These are phyloP conservation scores for Triticum aestivum DNA, from an alignment of 176 grass and related monocot species.

Conservation along the genomic window DNA sequence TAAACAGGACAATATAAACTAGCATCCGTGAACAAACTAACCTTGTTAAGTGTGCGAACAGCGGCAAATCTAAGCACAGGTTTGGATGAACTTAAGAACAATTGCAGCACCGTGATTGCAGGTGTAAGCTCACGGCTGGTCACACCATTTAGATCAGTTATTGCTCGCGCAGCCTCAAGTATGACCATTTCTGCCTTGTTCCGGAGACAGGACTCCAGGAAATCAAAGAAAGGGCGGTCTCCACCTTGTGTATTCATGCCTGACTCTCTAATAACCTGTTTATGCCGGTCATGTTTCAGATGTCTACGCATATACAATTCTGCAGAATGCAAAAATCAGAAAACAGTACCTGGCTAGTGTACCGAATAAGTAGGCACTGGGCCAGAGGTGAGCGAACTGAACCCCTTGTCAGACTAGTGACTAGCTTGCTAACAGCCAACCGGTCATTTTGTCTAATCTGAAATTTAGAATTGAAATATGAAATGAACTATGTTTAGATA, in stretches of 20 bases:
- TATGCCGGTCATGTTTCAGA: slow-evolving; percentile 21
- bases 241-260: slow-evolving; percentile 65
- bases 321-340: slow-evolving; percentile 25
- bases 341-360: slow-evolving; percentile 79
- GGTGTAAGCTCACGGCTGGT: slow-evolving; percentile 91
- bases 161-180: slow-evolving; percentile 94
- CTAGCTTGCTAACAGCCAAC: slow-evolving; percentile 93
- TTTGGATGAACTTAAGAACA: slow-evolving; percentile 99
- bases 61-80: slow-evolving; percentile 97
- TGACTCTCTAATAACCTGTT: slow-evolving; percentile 93
- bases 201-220: slow-evolving; percentile 84
- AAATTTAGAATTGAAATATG: neutral
- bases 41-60: slow-evolving; percentile 96
- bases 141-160: slow-evolving; percentile 96
- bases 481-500: neutral
- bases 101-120: slow-evolving; percentile 92
- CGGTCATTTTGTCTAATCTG: slow-evolving; percentile 99
- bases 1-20: neutral
- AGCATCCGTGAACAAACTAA: slow-evolving; percentile 16
- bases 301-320: slow-evolving; percentile 8
- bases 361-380: slow-evolving; percentile 93
- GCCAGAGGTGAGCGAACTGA: slow-evolving; percentile 94
- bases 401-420: slow-evolving; percentile 92
- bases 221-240: slow-evolving; percentile 96
- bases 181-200: slow-evolving; percentile 99